A percentile compares a stretch with the other conserved stretches of the same genome.
Conservation (phyloP, 805 yeast genomes). For the Pichia rugopelliculosa region DNA sequence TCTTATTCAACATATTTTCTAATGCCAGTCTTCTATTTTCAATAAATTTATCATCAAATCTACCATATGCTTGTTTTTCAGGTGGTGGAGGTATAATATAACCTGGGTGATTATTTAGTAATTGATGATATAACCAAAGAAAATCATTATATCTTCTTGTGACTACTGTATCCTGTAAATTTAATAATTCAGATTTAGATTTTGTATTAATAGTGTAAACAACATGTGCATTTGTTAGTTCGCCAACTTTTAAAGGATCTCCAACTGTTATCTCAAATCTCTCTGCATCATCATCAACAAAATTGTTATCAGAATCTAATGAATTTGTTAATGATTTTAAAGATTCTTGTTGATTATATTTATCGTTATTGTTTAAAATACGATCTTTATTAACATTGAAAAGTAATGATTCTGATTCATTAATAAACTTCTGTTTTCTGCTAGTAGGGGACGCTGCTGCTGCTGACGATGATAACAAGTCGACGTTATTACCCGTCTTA, state of each 20-base stretch:
- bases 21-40: slow-evolving; percentile 79
- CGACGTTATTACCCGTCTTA: not conserved
- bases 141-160: slow-evolving; percentile 87
- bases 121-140: slow-evolving; percentile 87
- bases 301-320: not conserved
- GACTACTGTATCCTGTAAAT: slow-evolving; percentile 43
- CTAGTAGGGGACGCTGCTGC: slow-evolving; percentile 31
- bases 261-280: slow-evolving; percentile 66
- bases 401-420: slow-evolving; percentile 43
- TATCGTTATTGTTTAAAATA: not conserved
- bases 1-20: slow-evolving; percentile 77
- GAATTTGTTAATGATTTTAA: not conserved
- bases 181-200: slow-evolving; percentile 37
- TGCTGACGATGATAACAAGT: slow-evolving; percentile 19
- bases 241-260: slow-evolving; percentile 90
- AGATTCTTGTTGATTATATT: not conserved
- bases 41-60: slow-evolving; percentile 84
- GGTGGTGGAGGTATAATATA: slow-evolving; percentile 92
- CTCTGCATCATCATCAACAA: slow-evolving; percentile 17
- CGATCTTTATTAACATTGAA: slow-evolving; percentile 33
- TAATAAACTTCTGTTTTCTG: slow-evolving; percentile 13
- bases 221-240: slow-evolving; percentile 79
- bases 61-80: slow-evolving; percentile 86
- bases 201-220: slow-evolving; percentile 72
- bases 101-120: slow-evolving; percentile 84